Base-by-base conservation (phyloP, 2,329 filamentous ascomycete species). In the Aspergillus intermedius region DNA sequence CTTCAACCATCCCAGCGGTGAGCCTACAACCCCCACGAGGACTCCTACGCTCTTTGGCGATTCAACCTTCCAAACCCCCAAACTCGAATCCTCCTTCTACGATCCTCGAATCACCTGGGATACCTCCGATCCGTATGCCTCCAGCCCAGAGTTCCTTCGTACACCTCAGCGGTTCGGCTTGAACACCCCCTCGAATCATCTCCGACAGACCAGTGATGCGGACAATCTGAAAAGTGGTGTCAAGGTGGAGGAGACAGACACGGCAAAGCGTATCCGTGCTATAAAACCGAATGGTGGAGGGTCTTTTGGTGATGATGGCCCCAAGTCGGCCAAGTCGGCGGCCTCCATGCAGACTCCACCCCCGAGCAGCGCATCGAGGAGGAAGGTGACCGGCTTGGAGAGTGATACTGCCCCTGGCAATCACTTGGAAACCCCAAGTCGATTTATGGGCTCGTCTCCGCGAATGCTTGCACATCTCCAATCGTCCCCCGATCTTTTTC, bases 301-400 rank as follows among this genome's bases (percentile, higher is more conserved):
- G 5, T 19, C 15, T 12, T 35, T 56, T 47, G 48, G 52, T 37
- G 63, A 70, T 40, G 62, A 69, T 48, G 63, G 60, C 8, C 60
- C 64, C 17, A 61, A 60, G 13, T 68, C 68, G 10, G 60, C 64
- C 49, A 71, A 67, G 46, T 73, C 70, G 7, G 71, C 71, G 23
- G 70, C 70, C 30, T 72, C 70, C 12, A 81, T 82, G 71, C 80
- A 83, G 64, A 83, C 80, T 10, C 80, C 80, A 30, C 80, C 80
- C 44, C 80, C 80, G 2, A 82, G 79, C 22, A 74, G 80, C 63
- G 79, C 78, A 15, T 77, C 74, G 5, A 73, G 75, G 59, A 74
- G 77, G 54, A 72, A 71, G 51, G 62, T 68, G 54, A 68, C 60
- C 13, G 64, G 63, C 52, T 61, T 64, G 45, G 63, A 64, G 21